Evolutionary conservation across 352 stramenopile species (phyloP).

Genomic region (Pythium grandisporangium): DNA sequence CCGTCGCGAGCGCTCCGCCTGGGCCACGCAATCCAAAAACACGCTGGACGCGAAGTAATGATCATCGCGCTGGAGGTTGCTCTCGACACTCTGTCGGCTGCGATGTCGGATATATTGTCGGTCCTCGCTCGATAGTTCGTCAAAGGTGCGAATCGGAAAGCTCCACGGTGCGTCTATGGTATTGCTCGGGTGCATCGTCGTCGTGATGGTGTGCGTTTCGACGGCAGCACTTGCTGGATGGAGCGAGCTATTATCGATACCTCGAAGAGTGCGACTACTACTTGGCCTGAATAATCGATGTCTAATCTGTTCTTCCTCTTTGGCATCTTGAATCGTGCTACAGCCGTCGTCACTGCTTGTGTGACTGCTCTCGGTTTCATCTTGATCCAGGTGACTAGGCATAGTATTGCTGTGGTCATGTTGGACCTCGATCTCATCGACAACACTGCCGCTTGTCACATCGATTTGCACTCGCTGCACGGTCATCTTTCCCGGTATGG

Average conservation of each 20-base stretch:
- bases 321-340: neutral
- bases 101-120: constrained; percentile 51
- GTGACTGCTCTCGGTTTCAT: neutral
- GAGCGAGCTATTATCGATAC: neutral
- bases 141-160: constrained; percentile 55
- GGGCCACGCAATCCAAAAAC: constrained; percentile 59
- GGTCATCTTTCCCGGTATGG: constrained; percentile 25
- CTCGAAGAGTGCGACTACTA: neutral
- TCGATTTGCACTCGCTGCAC: constrained; percentile 50
- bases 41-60: constrained; percentile 54
- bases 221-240: neutral
- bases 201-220: too few species aligned
- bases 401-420: neutral
- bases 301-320: constrained; percentile 11
- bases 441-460: constrained; percentile 17
- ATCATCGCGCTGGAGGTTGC: constrained; percentile 45
- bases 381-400: constrained; percentile 1
- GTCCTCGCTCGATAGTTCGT: constrained; percentile 45
- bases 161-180: constrained; percentile 39
- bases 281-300: constrained; percentile 14
- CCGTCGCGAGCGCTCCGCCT: constrained; percentile 49
- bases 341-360: neutral
- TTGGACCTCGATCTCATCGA: neutral
- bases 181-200: constrained; percentile 3
- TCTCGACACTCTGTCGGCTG: constrained; percentile 38